Conservation (phyloP, 2,329 filamentous ascomycete species). For the Colletotrichum sp. region DNA sequence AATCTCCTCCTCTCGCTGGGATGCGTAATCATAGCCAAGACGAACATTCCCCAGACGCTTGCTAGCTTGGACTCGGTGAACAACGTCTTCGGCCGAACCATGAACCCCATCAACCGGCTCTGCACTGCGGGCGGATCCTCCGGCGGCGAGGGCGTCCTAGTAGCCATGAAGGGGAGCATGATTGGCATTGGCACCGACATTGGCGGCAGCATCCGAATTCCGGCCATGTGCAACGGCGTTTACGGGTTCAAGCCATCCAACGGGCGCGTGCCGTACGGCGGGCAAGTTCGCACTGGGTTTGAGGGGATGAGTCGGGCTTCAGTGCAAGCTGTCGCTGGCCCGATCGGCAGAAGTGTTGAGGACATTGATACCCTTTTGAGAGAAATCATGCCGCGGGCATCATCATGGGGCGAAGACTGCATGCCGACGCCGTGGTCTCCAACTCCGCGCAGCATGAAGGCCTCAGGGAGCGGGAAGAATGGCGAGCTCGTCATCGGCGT, state of each 20-base stretch:
- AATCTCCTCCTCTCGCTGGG: conserved; percentile 33
- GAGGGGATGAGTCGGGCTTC: conserved; percentile 13
- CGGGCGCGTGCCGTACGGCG: conserved; percentile 6
- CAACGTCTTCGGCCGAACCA: conserved; percentile 15
- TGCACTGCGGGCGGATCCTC: conserved; percentile 16
- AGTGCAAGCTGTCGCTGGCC: conserved; percentile 9
- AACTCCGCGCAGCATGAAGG: not conserved
- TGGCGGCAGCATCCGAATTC: conserved; percentile 17
- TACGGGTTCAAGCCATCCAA: conserved; percentile 18
- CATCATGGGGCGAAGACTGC: conserved; percentile 12
- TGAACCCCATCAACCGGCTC: conserved; percentile 15
- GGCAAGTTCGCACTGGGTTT: not conserved
- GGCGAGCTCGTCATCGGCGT: conserved; percentile 7
- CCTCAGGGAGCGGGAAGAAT: not conserved
- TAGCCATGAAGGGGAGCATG: conserved; percentile 8
- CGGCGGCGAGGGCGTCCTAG: conserved; percentile 9
- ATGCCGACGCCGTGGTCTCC: conserved; percentile 4
- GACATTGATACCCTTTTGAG: not conserved
- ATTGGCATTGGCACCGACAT: conserved; percentile 14
- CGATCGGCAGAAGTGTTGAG: conserved; percentile 3
- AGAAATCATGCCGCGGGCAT: conserved; percentile 5
- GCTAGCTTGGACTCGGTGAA: conserved; percentile 20
- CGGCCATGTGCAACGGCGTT: conserved; percentile 16
- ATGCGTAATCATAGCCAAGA: conserved; percentile 24
- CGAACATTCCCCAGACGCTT: conserved; percentile 32